Evolutionary conservation across 2,329 filamentous ascomycete species (phyloP).

Genomic region (Fusarium kyushuense): DNA sequence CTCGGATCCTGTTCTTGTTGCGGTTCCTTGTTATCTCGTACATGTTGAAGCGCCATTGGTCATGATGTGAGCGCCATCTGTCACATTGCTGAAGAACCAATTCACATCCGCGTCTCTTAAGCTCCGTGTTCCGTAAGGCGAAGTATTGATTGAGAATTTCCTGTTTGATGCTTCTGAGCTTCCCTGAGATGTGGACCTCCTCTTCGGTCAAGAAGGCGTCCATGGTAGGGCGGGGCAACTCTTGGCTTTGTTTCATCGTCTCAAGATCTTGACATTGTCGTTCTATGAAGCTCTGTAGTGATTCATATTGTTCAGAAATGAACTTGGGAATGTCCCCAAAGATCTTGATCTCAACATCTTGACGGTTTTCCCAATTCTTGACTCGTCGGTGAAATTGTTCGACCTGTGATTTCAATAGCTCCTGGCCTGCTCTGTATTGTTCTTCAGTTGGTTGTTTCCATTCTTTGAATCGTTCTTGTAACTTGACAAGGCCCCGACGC

Average conservation of each 20-base stretch:
- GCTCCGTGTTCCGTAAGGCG: background rate
- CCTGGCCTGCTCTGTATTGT: background rate
- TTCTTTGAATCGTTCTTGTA: background rate
- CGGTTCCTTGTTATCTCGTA: background rate
- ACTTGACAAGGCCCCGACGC: background rate
- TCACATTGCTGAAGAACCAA: background rate
- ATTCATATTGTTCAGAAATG: background rate
- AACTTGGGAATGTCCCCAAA: background rate
- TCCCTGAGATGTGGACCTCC: background rate
- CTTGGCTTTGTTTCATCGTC: background rate
- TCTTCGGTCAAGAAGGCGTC: background rate
- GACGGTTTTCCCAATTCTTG: background rate
- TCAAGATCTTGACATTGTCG: background rate
- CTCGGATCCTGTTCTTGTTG: background rate
- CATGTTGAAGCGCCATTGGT: background rate
- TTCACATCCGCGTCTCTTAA: background rate
- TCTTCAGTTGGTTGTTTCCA: background rate
- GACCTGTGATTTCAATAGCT: background rate
- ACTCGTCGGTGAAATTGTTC: background rate
- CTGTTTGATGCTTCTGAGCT: background rate
- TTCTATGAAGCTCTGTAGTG: background rate
- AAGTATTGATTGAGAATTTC: background rate
- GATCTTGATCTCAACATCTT: accelerated
- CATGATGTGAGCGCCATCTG: background rate
- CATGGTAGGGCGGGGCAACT: background rate